Evolutionary conservation across 352 stramenopile species (phyloP).

Genomic region (Phytophthora pini): DNA sequence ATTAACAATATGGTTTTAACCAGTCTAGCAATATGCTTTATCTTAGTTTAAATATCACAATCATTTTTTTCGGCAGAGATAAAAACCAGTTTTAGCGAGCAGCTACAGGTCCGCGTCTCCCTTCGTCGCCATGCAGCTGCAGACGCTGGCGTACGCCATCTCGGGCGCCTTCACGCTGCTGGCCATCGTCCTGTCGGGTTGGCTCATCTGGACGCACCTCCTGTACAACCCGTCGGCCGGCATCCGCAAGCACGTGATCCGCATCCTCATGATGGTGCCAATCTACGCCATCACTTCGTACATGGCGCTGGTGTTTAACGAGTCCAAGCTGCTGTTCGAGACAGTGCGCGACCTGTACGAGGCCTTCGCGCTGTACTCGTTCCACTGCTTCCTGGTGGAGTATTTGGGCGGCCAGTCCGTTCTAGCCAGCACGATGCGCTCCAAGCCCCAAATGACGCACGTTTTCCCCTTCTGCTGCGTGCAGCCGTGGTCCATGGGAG

Average conservation of each 20-base stretch:
- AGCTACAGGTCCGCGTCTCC: neutral
- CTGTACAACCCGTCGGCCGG: conserved; percentile 83
- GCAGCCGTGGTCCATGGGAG: conserved; percentile 90
- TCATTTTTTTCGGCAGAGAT: neutral
- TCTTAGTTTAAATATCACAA: too few species aligned
- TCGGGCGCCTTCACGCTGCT: conserved; percentile 89
- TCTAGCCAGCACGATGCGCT: conserved; percentile 84
- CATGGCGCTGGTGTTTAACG: conserved; percentile 90
- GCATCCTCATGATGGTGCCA: conserved; percentile 95
- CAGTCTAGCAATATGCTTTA: too few species aligned
- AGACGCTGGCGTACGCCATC: conserved; percentile 90
- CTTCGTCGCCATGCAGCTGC: conserved; percentile 67
- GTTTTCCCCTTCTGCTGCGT: conserved; percentile 89
- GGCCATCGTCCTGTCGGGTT: conserved; percentile 81
- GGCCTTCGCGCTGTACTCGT: conserved; percentile 94
- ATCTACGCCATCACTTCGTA: conserved; percentile 94
- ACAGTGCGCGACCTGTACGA: conserved; percentile 94
- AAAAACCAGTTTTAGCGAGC: neutral
- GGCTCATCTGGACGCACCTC: conserved; percentile 90
- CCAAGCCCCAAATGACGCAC: conserved; percentile 86
- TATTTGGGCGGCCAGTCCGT: conserved; percentile 87
- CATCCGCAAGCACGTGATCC: conserved; percentile 93
- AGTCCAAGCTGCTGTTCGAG: conserved; percentile 91
- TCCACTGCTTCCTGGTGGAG: conserved; percentile 93
- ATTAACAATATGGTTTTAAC: too few species aligned